phyloP scores from a whole-genome alignment of 2,329 filamentous ascomycete genomes.

The Aspergillus novofumigatus region DNA sequence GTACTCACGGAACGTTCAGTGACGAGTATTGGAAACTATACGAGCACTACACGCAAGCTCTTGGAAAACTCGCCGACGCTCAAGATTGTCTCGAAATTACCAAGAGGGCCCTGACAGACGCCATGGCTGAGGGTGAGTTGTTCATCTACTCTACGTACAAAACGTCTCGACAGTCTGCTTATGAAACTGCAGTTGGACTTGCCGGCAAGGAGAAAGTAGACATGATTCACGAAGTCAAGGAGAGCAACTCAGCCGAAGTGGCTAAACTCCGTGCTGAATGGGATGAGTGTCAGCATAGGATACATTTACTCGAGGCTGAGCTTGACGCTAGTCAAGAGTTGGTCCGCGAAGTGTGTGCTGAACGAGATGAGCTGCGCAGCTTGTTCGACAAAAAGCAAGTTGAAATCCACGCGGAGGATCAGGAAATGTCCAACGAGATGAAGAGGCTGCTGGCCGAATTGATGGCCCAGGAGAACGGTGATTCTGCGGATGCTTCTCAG shows the following conservation, averaged over 20 bases:
- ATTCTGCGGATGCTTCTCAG: conserved; percentile 28
- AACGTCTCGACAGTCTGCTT: conserved; percentile 11
- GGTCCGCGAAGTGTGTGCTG: conserved; percentile 35
- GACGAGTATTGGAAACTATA: conserved; percentile 41
- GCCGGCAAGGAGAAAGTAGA: conserved; percentile 37
- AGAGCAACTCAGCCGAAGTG: conserved; percentile 32
- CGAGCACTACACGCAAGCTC: conserved; percentile 33
- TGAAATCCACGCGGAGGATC: conserved; percentile 38
- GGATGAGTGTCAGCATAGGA: conserved; percentile 29
- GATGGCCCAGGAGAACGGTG: conserved; percentile 31
- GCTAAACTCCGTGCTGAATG: conserved; percentile 32
- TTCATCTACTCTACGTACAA: neutral
- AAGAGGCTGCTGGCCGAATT: conserved; percentile 39
- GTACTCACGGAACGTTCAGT: conserved; percentile 21
- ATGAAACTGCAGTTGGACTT: conserved; percentile 28
- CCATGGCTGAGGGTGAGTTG: conserved; percentile 34
- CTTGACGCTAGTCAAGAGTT: conserved; percentile 36
- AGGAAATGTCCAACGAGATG: conserved; percentile 39
- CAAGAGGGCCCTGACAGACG: conserved; percentile 35
- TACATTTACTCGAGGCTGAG: conserved; percentile 37
- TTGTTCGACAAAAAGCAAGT: conserved; percentile 37
- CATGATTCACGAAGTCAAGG: conserved; percentile 34
- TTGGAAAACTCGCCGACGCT: conserved; percentile 36
- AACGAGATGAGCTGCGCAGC: conserved; percentile 37
- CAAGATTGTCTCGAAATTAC: conserved; percentile 34